These are phyloP conservation scores for Evansstolkia leycettana DNA, from an alignment of 495 filamentous ascomycete species.

Conservation along the genomic window DNA sequence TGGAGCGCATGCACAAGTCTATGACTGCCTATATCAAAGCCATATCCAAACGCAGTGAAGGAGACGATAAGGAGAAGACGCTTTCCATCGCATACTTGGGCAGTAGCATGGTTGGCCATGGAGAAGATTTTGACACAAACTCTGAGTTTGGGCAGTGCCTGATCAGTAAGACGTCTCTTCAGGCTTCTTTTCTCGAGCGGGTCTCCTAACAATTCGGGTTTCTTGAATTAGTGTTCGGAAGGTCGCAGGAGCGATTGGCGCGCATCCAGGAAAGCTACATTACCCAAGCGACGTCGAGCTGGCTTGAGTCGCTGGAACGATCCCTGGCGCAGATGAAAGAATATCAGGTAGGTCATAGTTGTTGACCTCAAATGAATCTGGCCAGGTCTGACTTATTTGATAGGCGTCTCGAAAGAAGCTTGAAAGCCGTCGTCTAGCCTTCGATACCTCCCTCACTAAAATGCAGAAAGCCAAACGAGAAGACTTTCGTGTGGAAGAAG, in stretches of 20 bases:
- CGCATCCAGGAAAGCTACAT: conserved; percentile 80
- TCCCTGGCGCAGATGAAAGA: conserved; percentile 95
- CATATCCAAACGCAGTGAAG: conserved; percentile 73
- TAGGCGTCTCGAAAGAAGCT: conserved; percentile 88
- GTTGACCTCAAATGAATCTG: background rate
- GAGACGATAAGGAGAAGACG: conserved; percentile 74
- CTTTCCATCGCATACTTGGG: conserved; percentile 74
- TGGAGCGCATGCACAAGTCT: conserved; percentile 83
- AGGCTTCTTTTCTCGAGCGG: background rate
- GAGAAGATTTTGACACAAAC: conserved; percentile 84
- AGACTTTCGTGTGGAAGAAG: conserved; percentile 87
- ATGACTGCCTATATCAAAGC: conserved; percentile 87
- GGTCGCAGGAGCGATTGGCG: conserved; percentile 78
- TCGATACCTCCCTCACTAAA: conserved; percentile 82
- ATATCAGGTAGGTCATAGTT: conserved; percentile 59
- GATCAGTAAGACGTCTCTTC: conserved; percentile 43
- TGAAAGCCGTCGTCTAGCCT: conserved; percentile 78
- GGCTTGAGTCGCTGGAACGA: conserved; percentile 85
- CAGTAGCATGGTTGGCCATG: conserved; percentile 78
- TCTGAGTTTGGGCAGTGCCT: conserved; percentile 91
- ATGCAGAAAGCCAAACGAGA: conserved; percentile 91
- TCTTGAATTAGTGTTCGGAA: conserved; percentile 49
- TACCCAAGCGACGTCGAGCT: conserved; percentile 67
- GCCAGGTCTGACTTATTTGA: background rate
- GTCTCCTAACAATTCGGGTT: conserved; percentile 1